phyloP scores from a whole-genome alignment of 139 green algal species.

The Picochlorum sp. region DNA sequence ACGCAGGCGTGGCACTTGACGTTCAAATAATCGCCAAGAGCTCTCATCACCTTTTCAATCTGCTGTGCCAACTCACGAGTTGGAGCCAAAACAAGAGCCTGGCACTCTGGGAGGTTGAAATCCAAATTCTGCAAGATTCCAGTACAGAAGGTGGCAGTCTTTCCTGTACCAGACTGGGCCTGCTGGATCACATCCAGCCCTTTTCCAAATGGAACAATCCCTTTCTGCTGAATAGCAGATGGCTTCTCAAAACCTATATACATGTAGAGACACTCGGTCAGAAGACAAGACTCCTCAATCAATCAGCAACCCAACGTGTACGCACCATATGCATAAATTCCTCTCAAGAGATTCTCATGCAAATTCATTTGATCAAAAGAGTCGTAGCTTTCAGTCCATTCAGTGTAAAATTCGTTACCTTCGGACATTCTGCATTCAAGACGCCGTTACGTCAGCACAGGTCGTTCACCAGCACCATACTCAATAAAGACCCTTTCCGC shows the following conservation, averaged over 20 bases:
- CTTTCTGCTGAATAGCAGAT: conserved; percentile 98
- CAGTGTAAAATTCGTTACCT: conserved; percentile 80
- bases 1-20: conserved; percentile 99
- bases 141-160: conserved; percentile 99
- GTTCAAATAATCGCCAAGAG: conserved; percentile 95
- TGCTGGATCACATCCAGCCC: conserved; percentile 99
- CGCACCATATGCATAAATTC: conserved; percentile 98
- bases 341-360: conserved; percentile 97
- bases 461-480: conserved; percentile 2
- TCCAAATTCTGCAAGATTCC: conserved; percentile 93
- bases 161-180: conserved; percentile 99
- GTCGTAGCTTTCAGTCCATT: conserved; percentile 95
- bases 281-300: neutral
- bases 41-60: conserved; percentile 99
- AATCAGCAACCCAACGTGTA: neutral
- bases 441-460: neutral
- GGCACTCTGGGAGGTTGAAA: conserved; percentile 87
- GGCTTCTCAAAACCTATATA: conserved; percentile 96
- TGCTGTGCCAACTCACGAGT: conserved; percentile 99
- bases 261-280: neutral
- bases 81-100: conserved; percentile 95
- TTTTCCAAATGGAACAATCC: conserved; percentile 98
- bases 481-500: neutral
- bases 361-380: conserved; percentile 97
- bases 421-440: conserved; percentile 50